Base-by-base conservation (phyloP, 2,329 filamentous ascomycete species). In the Mariannaea elegans region DNA sequence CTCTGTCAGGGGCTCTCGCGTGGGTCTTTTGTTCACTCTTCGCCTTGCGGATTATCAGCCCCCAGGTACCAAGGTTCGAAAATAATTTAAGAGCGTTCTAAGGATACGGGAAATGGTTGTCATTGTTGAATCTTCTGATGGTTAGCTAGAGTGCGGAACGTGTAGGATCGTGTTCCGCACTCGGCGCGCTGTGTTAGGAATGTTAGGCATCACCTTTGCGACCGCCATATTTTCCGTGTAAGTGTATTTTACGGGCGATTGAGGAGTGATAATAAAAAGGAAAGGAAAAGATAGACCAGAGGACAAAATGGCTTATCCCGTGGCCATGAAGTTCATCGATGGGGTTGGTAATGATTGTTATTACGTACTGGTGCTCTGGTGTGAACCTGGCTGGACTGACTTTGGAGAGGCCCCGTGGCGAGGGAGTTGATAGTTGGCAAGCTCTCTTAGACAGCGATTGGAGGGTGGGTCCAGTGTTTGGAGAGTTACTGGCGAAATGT, bases 381-480 rank as follows among this genome's bases (percentile, higher is more conserved):
- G 34, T 44, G 44, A 49, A 29, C 27, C 41, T 38, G 39, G 31
- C 50, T 32, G 36, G 41, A 38, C 21, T 31, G 56, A 36, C 41
- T 54, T 32, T 54, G 21, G 46, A 46, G 50, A 39, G 61, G 59
- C 58, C 67, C 57, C 56, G 54, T 69, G 63, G 57, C 61, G 46
- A 61, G 32, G 63, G 61, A 13, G 32, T n/a, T n/a, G n/a, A n/a
- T n/a, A 66, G 65, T 69, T 52, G 66, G 63, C 59, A 52, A 56
- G 66, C 46, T 53, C 57, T 66, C 41, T 29, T 58, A 63, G 66
- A 56, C 56, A 63, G 57, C 58, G 61, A 56, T 67, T 53, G 61
- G 66, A 21, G 51, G 44, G 45, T 60, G 63, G 62, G 67, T 68
- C 51, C 52, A 59, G 24, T 38, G 24, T 32, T 52, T 59, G 24